Base-by-base conservation (phyloP, 2,329 filamentous ascomycete genomes). In the Calonectria hongkongensis region DNA sequence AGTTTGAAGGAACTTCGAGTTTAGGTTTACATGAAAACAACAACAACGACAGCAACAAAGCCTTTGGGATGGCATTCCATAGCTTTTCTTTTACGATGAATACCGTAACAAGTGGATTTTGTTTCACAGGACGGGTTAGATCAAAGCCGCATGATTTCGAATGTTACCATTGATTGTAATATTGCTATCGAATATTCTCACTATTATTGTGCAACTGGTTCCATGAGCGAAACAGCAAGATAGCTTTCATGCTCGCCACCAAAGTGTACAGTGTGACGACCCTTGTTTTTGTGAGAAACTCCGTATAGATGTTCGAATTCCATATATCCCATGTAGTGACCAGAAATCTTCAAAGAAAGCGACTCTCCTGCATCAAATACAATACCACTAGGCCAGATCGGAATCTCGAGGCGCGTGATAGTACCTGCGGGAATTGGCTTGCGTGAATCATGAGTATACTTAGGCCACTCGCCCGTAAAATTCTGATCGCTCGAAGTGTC, bases 291-390 rank as follows among this genome's bases (percentile, higher is more conserved):
- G 7, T 66, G 63, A 3, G 63, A 27, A 12, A 36, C 16, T 25
- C 63, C 63, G 13, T 39, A 66, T 18, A 66, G 10, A 8, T 27
- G 21, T 3, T 36, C 30, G 41, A 66, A 66, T n/a, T 66, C 63
- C 63, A 66, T 66, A 25, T 41, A 66, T 0, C 63, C 47, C 63
- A 66, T 51, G 13, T 66, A 66, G 39, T 66, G 63, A 1, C 63
- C 63, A 21, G 63, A 36, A 18, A 66, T 25, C 30, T 66, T 66
- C 30, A 66, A 10, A 2, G 47, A 27, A 18, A 66, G n/a, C 1
- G 30, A 66, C 15, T 66, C 63, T 3, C 63, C 63, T 10, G 30
- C 45, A 28, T 66, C 63, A 4, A 66, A 66, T 7, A n/a, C 33
- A 18, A 66, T 51, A 5, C 45, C 63, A 12, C 18, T 66, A 8